Evolutionary conservation across 345 rosid genomes (phyloP).

Genomic region (Streptanthus diversifolius): DNA sequence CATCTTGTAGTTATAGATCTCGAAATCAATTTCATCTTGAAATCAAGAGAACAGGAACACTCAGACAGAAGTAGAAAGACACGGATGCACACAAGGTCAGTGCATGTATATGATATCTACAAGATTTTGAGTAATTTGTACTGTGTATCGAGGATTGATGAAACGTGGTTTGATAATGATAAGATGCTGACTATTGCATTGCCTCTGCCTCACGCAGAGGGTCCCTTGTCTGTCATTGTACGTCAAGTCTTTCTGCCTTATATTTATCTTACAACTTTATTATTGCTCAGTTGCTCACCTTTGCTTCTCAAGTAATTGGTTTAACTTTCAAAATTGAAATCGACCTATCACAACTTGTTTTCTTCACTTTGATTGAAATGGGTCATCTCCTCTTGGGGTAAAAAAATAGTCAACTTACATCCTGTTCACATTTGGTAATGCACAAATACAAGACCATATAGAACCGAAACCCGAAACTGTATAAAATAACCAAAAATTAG

Average conservation of each 20-base stretch:
- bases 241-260: background rate
- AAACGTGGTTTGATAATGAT: slow-evolving; percentile 15
- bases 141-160: background rate
- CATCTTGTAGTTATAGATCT: background rate
- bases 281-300: background rate
- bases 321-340: slow-evolving; percentile 5
- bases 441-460: background rate
- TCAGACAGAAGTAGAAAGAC: background rate
- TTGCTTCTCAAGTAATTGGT: background rate
- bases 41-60: background rate
- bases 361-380: background rate
- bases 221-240: slow-evolving; percentile 9
- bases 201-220: background rate
- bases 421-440: background rate
- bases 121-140: background rate
- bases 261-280: background rate
- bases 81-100: background rate
- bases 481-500: background rate
- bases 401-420: slow-evolving; percentile 10
- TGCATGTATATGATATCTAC: background rate
- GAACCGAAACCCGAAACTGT: background rate
- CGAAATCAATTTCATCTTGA: background rate
- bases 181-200: slow-evolving; percentile 18
- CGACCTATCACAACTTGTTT: slow-evolving; percentile 1
- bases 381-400: background rate